Percentiles rank a stretch among this genome's conserved stretches.
These are phyloP conservation scores for Pythium volutum DNA, from an alignment of 352 stramenopile species.

Conservation along the genomic window DNA sequence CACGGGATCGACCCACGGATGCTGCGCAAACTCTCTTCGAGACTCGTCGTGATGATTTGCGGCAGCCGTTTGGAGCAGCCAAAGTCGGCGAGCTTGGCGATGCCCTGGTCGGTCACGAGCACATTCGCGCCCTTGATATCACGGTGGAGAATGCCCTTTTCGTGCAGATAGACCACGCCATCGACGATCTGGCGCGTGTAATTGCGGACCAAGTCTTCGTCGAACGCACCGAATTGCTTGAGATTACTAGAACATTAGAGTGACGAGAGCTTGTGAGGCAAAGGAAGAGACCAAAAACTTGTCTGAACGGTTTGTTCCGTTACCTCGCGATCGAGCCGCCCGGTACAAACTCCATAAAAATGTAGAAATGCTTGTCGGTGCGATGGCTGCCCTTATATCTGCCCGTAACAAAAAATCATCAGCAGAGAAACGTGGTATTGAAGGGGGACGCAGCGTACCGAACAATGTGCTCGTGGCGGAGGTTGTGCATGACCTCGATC, in stretches of 20 bases:
- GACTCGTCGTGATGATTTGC: slow-evolving; percentile 69
- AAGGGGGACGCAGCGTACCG: slow-evolving; percentile 62
- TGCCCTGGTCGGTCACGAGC: slow-evolving; percentile 82
- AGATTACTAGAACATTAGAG: slow-evolving; percentile 67
- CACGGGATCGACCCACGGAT: slow-evolving; percentile 85
- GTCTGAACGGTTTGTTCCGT: not conserved
- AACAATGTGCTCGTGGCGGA: slow-evolving; percentile 95
- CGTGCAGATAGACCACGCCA: slow-evolving; percentile 91
- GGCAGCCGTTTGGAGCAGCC: slow-evolving; percentile 88
- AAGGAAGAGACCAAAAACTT: too few species aligned
- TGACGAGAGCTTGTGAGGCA: too few species aligned
- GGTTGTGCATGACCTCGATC: slow-evolving; percentile 93
- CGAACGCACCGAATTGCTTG: slow-evolving; percentile 93
- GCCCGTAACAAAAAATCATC: not conserved
- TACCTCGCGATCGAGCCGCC: slow-evolving; percentile 88
- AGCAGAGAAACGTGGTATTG: not conserved
- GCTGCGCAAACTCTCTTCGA: slow-evolving; percentile 77
- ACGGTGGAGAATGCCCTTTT: slow-evolving; percentile 90
- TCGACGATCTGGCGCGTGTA: slow-evolving; percentile 92
- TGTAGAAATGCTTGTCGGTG: slow-evolving; percentile 82
- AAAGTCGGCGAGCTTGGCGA: slow-evolving; percentile 90
- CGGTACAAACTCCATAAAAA: slow-evolving; percentile 97
- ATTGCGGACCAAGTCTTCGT: slow-evolving; percentile 83
- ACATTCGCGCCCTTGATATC: slow-evolving; percentile 94
- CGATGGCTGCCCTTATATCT: slow-evolving; percentile 85